A percentile compares a stretch with the other conserved stretches of the same genome.
These are phyloP conservation scores for Pecoramyces ruminantium DNA, from an alignment of 192 early-diverging fungal species.

Conservation along the genomic window DNA sequence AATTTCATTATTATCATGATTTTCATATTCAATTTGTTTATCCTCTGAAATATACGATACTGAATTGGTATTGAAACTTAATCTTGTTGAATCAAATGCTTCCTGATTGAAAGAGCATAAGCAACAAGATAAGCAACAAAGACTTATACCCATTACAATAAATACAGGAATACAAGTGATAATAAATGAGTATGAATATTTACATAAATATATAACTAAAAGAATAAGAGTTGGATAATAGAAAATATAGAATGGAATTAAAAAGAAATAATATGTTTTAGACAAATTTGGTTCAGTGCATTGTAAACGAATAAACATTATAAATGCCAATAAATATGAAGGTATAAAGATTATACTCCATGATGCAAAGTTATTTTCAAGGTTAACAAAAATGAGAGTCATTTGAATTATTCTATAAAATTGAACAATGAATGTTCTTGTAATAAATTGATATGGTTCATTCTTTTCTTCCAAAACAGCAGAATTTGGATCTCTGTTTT, in stretches of 20 bases:
- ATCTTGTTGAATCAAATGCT: background rate
- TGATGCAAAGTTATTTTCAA: background rate
- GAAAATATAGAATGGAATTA: background rate
- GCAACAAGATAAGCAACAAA: background rate
- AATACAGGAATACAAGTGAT: background rate
- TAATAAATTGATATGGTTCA: background rate
- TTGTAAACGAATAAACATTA: background rate
- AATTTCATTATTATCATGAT: background rate
- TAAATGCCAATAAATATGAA: background rate
- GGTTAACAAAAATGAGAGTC: background rate
- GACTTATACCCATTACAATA: background rate
- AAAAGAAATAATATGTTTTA: background rate
- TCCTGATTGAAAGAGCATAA: background rate
- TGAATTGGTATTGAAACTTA: background rate
- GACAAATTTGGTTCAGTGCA: background rate
- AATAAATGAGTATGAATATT: background rate
- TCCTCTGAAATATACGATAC: background rate
- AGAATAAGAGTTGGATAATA: background rate
- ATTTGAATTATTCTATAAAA: background rate
- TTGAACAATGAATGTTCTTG: background rate
- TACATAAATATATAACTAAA: background rate
- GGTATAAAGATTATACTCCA: background rate
- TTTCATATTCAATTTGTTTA: background rate
- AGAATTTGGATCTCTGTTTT: background rate
- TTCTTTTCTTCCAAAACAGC: background rate